Base-by-base conservation (phyloP, 1,139 yeast species). In the Candida tropicalis region DNA sequence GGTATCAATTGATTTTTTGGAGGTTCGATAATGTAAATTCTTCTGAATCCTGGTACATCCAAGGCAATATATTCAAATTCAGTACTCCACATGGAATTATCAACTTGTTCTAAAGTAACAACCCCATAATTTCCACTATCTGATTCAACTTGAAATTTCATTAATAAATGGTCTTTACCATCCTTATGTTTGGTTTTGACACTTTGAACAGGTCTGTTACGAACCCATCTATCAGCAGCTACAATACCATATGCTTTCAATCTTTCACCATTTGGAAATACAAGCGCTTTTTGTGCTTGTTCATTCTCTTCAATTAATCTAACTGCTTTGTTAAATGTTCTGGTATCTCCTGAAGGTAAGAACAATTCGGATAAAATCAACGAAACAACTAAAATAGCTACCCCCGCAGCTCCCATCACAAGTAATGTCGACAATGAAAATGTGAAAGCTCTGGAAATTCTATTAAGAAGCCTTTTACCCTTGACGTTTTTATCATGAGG, bases 261-360 rank as follows among this genome's bases (percentile, higher is more conserved):
- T 57, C 89, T 77, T 44, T 75, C 77, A 11, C 81, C 82, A 16
- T 70, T 64, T 10, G 73, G 62, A 46, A 84, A 73, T 7, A 79
- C 77, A 41, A 91, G 69, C 27, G 82, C 60, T 50, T 71, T 66
- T 53, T 83, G 84, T 6, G 87, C 85, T 27, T 63, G 66, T 39
- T 75, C 77, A 59, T 85, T 87, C 48, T 81, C 71, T 59, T 90
- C 91, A 27, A 89, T 79, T 55, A 87, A 67, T 28, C 81, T 77
- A 25, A 90, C 90, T 2, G 96, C 95, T 55, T 88, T 79, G 66
- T 90, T 90, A 70, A 90, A 90, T 2, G 95, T 81, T 52, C 85
- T 85, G 1, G 96, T 91, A 59, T 90, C 97, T 20, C 96, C 96
- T 0, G 95, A 84, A 7, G 97, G 97, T 44, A 91, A 77, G 52